Evolutionary conservation across 768 basidiomycete genomes (phyloP).

Genomic region (Leccinum barrowsii): DNA sequence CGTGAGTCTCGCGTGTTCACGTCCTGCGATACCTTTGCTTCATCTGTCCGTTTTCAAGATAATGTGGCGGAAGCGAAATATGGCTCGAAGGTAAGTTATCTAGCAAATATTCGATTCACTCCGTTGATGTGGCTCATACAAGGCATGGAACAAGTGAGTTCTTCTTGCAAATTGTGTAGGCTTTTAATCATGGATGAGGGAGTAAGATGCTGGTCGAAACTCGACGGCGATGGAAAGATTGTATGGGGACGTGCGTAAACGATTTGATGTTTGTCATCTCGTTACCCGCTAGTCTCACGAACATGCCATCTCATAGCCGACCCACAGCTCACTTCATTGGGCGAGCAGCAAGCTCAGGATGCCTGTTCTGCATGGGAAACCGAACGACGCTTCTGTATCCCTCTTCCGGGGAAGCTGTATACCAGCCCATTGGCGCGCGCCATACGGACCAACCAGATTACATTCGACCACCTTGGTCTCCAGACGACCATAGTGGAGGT

Average conservation of each 20-base stretch:
- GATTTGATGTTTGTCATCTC: not conserved
- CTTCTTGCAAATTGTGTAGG: too few relatives aligned
- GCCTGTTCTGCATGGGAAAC: constrained; percentile 2
- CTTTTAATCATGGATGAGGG: not conserved
- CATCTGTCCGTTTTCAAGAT: constrained; percentile 38
- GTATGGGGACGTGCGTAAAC: constrained; percentile 58
- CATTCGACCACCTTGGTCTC: constrained; percentile 21
- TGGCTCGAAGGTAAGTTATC: constrained; percentile 38
- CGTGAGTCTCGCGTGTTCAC: constrained; percentile 1
- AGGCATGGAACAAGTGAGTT: constrained; percentile 3
- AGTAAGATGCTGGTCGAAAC: constrained; percentile 44
- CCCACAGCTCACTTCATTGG: constrained; percentile 54
- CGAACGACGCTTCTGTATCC: not conserved
- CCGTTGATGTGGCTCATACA: not conserved
- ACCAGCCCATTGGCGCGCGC: not conserved
- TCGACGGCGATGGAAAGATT: constrained; percentile 48
- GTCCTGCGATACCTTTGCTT: not conserved
- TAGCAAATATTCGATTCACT: not conserved
- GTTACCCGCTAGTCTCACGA: not conserved
- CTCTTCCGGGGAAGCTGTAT: constrained; percentile 1
- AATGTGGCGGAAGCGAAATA: constrained; percentile 67
- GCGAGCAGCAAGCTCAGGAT: constrained; percentile 48
- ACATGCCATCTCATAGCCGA: not conserved
- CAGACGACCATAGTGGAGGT: constrained; percentile 46
- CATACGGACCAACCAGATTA: constrained; percentile 4